Evolutionary conservation across 2,329 filamentous ascomycete genomes (phyloP).

Genomic region (Microdochium bolleyi): DNA sequence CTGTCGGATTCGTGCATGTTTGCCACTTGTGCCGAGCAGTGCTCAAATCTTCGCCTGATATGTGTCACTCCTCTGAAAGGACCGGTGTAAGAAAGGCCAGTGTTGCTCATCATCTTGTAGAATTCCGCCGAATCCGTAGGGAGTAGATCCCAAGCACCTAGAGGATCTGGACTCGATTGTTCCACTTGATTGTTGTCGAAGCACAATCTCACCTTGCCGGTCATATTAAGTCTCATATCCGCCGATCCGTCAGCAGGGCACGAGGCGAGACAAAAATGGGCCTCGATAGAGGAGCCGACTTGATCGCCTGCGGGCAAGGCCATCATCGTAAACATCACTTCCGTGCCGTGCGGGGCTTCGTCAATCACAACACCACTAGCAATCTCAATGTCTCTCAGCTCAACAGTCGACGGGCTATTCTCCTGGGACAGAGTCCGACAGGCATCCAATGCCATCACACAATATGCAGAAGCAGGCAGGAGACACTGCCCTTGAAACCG

Average conservation of each 20-base stretch:
- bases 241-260: not conserved
- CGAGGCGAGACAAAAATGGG: not conserved
- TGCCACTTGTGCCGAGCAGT: not conserved
- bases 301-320: not conserved
- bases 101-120: not conserved
- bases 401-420: slow-evolving; percentile 1
- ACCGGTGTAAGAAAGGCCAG: not conserved
- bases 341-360: not conserved
- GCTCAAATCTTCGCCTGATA: not conserved
- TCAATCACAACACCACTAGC: slow-evolving; percentile 9
- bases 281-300: not conserved
- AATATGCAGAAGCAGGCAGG: slow-evolving; percentile 13
- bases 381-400: slow-evolving; percentile 12
- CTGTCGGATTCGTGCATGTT: not conserved
- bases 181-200: too few species aligned
- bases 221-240: not conserved
- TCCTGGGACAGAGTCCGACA: not conserved
- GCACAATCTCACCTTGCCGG: not conserved
- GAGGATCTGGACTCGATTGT: not conserved
- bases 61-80: not conserved
- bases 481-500: slow-evolving; percentile 11
- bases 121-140: not conserved
- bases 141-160: too few species aligned
- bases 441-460: slow-evolving; percentile 12
- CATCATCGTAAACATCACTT: not conserved